phyloP scores from a whole-genome alignment of 2,329 filamentous ascomycete genomes.

The Zymoseptoria pseudotritici region DNA sequence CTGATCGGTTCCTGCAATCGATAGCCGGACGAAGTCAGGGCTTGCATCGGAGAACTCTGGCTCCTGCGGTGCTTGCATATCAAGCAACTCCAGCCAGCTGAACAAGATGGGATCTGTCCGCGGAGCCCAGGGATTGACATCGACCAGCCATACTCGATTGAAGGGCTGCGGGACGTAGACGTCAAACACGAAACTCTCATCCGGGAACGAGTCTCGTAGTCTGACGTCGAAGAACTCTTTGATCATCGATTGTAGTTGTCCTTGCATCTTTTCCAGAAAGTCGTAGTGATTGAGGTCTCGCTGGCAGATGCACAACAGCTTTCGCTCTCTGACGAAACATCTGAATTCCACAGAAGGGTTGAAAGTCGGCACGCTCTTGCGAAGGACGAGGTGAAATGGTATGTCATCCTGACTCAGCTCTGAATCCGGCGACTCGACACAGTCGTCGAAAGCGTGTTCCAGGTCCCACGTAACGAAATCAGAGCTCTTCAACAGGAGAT shows the following conservation, averaged over 20 bases:
- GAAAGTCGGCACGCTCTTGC: slow-evolving; percentile 71
- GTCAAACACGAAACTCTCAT: slow-evolving; percentile 80
- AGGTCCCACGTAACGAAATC: slow-evolving; percentile 93
- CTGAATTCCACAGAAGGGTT: slow-evolving; percentile 91
- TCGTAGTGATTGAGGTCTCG: slow-evolving; percentile 85
- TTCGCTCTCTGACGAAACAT: slow-evolving; percentile 81
- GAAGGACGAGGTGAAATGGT: slow-evolving; percentile 72
- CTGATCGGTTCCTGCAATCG: slow-evolving; percentile 9
- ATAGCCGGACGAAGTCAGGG: slow-evolving; percentile 19
- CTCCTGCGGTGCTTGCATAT: slow-evolving; percentile 51
- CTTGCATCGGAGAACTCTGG: slow-evolving; percentile 4
- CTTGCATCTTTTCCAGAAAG: slow-evolving; percentile 64
- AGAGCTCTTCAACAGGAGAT: slow-evolving; percentile 86
- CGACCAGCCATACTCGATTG: slow-evolving; percentile 73
- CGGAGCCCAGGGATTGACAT: slow-evolving; percentile 91
- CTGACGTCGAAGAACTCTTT: slow-evolving; percentile 68
- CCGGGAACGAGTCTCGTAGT: slow-evolving; percentile 70
- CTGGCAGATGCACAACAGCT: slow-evolving; percentile 76
- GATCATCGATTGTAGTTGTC: slow-evolving; percentile 61
- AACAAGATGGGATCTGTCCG: slow-evolving; percentile 85
- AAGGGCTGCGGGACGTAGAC: slow-evolving; percentile 77
- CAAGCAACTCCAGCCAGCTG: slow-evolving; percentile 79
- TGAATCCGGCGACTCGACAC: slow-evolving; percentile 33
- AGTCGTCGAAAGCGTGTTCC: slow-evolving; percentile 84
- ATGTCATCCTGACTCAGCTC: slow-evolving; percentile 39